Percentiles rank a stretch among this genome's conserved stretches.
These are phyloP conservation scores for Solanum peruvianum DNA, from an alignment of 257 asterid species.

Conservation along the genomic window DNA sequence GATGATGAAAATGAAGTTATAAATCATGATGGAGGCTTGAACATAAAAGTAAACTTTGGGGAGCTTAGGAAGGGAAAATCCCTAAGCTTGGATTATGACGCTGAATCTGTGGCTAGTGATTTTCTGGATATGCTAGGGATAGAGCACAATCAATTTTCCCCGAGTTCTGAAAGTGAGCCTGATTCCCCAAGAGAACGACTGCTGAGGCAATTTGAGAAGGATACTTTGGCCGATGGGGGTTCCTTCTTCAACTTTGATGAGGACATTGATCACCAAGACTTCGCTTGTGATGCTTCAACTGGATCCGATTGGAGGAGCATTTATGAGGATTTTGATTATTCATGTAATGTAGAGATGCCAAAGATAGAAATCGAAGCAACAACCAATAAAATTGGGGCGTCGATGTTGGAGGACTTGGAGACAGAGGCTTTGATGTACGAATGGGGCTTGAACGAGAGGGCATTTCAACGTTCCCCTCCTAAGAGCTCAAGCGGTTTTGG, in stretches of 20 bases:
- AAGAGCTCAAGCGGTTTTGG: slow-evolving; percentile 44
- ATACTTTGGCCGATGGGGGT: slow-evolving; percentile 52
- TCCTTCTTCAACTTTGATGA: slow-evolving; percentile 40
- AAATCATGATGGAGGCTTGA: slow-evolving; percentile 3
- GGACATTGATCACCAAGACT: slow-evolving; percentile 27
- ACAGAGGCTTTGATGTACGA: slow-evolving; percentile 78
- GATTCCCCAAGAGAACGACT: slow-evolving; percentile 87
- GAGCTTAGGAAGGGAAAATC: slow-evolving; percentile 33
- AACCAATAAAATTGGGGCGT: slow-evolving; percentile 37
- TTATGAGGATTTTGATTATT: slow-evolving; percentile 19
- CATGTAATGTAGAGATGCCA: slow-evolving; percentile 20
- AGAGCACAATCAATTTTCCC: slow-evolving; percentile 57
- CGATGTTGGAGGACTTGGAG: slow-evolving; percentile 72
- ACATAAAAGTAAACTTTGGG: slow-evolving; percentile 7
- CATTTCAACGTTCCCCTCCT: slow-evolving; percentile 59
- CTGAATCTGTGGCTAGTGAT: slow-evolving; percentile 58
- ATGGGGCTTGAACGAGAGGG: slow-evolving; percentile 69
- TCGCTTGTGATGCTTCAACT: slow-evolving; percentile 1
- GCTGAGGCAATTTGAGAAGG: slow-evolving; percentile 80
- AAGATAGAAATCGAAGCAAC: slow-evolving; percentile 26
- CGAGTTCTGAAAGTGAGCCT: slow-evolving; percentile 81
- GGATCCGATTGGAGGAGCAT: slow-evolving; percentile 37
- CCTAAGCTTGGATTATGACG: slow-evolving; percentile 42
- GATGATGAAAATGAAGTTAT: slow-evolving; percentile 26
- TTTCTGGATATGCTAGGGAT: slow-evolving; percentile 75